Evolutionary conservation across 2,329 filamentous ascomycete species (phyloP).

Genomic region (Tolypocladium nubicola): DNA sequence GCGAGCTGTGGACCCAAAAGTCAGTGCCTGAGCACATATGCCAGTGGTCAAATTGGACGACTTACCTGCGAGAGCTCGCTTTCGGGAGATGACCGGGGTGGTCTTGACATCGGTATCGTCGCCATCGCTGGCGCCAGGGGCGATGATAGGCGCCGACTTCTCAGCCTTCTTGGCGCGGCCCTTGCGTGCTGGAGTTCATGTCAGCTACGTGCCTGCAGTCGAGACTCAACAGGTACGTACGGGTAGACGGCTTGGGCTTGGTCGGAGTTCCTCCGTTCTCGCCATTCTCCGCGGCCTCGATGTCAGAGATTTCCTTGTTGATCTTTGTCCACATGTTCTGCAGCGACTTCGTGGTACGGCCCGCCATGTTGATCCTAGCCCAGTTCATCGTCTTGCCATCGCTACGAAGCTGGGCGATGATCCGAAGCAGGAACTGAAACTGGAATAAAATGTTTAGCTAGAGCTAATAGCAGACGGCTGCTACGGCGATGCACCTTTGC

Average conservation of each 20-base stretch:
- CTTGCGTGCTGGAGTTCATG: constrained; percentile 11
- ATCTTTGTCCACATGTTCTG: constrained; percentile 26
- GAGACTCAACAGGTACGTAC: constrained; percentile 8
- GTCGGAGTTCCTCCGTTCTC: not conserved
- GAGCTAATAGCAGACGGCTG: not conserved
- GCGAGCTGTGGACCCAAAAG: not conserved
- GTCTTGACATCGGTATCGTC: not conserved
- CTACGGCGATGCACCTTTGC: constrained; percentile 17
- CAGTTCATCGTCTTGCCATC: constrained; percentile 24
- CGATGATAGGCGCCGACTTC: constrained; percentile 3
- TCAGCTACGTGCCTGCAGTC: not conserved
- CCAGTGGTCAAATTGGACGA: not conserved
- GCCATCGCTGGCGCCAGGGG: not conserved
- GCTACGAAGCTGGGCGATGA: constrained; percentile 21
- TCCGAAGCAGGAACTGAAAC: constrained; percentile 24
- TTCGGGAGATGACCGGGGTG: not conserved
- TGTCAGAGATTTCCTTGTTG: constrained; percentile 22
- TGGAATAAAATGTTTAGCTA: constrained; percentile 2
- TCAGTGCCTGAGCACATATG: not conserved
- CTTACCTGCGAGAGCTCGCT: not conserved
- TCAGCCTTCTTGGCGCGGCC: constrained; percentile 3
- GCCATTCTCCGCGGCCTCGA: constrained; percentile 15
- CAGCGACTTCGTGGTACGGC: constrained; percentile 26
- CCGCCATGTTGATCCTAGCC: constrained; percentile 22
- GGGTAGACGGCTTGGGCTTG: constrained; percentile 8